Percentiles rank a stretch among this genome's conserved stretches.
Evolutionary conservation across 768 basidiomycete genomes (phyloP).

Genomic region (Aureoboletus auriporus): DNA sequence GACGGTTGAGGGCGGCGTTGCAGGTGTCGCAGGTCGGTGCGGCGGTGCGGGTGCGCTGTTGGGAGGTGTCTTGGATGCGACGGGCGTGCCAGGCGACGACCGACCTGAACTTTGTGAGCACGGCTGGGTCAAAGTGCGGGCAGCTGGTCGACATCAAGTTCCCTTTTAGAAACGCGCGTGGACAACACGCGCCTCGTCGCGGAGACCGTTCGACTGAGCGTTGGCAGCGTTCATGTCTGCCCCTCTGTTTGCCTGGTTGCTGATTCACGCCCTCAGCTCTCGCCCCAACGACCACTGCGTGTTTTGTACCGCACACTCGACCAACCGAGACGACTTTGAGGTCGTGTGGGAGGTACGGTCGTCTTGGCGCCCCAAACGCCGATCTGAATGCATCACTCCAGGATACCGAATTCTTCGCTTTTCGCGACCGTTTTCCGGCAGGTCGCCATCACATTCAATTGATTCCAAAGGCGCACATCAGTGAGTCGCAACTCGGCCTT

Average conservation of each 20-base stretch:
- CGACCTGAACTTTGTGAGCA: conserved; percentile 44
- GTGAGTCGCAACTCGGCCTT: conserved; percentile 27
- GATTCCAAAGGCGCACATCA: conserved; percentile 49
- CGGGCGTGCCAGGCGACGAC: conserved; percentile 54
- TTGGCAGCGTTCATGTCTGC: background rate
- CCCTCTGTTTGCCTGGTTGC: conserved; percentile 10
- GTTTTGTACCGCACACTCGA: conserved; percentile 43
- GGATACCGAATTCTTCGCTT: conserved; percentile 49
- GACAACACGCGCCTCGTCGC: background rate
- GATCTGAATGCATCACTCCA: conserved; percentile 11
- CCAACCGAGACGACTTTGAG: conserved; percentile 38
- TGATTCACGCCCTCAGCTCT: background rate
- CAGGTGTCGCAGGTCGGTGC: conserved; percentile 66
- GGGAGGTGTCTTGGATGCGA: conserved; percentile 41
- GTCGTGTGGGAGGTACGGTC: conserved; percentile 46
- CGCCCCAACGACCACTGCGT: conserved; percentile 3
- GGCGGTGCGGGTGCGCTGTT: conserved; percentile 50
- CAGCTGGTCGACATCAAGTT: conserved; percentile 30
- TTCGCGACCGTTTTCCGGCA: conserved; percentile 48
- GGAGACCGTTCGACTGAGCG: too few relatives aligned
- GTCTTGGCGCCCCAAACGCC: background rate
- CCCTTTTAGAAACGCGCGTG: background rate
- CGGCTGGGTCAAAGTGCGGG: conserved; percentile 38
- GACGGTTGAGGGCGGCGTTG: conserved; percentile 49
- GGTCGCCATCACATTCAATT: conserved; percentile 47